A percentile compares a stretch with the other conserved stretches of the same genome.
Conservation (phyloP, 768 basidiomycete genomes). For the Agaricus sinodeliciosus region DNA sequence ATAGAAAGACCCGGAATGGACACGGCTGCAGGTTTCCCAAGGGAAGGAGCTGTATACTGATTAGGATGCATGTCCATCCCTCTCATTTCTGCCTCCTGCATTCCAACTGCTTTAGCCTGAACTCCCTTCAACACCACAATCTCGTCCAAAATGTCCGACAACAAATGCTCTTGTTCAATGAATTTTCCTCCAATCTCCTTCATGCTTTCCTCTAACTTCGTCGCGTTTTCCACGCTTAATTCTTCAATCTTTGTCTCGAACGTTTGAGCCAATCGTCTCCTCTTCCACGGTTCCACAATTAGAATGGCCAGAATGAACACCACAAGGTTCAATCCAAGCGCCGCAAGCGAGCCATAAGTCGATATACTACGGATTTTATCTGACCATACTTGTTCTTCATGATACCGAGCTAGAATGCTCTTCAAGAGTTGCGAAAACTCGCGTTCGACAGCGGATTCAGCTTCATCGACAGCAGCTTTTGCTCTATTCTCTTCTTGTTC, state of each 20-base stretch:
- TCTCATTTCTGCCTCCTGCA: background rate
- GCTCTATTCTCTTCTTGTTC: conserved; percentile 74
- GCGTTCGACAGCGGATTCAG: conserved; percentile 77
- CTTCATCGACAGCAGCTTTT: conserved; percentile 57
- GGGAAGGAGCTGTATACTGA: background rate
- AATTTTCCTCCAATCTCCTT: conserved; percentile 41
- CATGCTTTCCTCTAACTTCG: conserved; percentile 42
- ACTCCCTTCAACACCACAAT: conserved; percentile 11
- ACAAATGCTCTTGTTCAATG: conserved; percentile 34
- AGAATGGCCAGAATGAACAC: conserved; percentile 89
- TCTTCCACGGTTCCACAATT: conserved; percentile 95
- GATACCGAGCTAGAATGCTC: conserved; percentile 84
- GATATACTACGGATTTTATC: conserved; percentile 96
- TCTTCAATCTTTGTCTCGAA: conserved; percentile 82
- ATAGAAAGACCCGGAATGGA: conserved; percentile 4
- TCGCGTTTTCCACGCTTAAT: conserved; percentile 49
- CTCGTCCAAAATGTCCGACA: conserved; percentile 21
- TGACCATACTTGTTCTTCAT: conserved; percentile 99
- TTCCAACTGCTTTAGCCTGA: background rate
- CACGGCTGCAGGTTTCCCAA: conserved; percentile 2
- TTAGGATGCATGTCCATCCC: background rate
- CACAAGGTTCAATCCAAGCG: conserved; percentile 78
- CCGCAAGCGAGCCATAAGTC: conserved; percentile 87
- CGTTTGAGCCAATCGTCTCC: conserved; percentile 76
- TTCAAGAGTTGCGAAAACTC: conserved; percentile 87